Base-by-base conservation (phyloP, 73 alveolate genomes). In the Paramecium caudatum region DNA sequence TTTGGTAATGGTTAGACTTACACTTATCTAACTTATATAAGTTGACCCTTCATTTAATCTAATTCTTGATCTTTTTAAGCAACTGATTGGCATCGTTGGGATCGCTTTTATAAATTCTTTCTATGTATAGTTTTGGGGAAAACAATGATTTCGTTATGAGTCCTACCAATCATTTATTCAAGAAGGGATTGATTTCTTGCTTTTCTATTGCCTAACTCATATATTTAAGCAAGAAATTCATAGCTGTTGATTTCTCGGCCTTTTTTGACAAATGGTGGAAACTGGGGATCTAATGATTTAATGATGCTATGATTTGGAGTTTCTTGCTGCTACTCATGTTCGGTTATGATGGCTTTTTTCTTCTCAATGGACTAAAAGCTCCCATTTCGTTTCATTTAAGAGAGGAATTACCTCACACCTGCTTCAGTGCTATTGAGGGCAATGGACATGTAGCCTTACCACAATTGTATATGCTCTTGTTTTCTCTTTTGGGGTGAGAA, bases 361-460 rank as follows among this genome's bases (percentile, higher is more conserved):
- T 30, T 65, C 15, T 65, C 88, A 21, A 45, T 45, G 36, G 16
- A 45, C 43, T 74, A 19, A 46, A 74, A 74, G 65, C 88, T 74
- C 27, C 68, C 88, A 74, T 74, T 74, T 21, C 88, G 36, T 10
- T 68, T 36, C 88, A 74, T 74, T 5, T 30, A 19, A 15, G 88
- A 74, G 36, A 74, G 32, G 32, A 74, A 74, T 21, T 74, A 41
- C 43, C 68, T 36, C 32, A 74, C 65, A 21, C 88, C 88, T 41
- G 62, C 39, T 13, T 74, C 88, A 16, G 88, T 74, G 10, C 88
- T 74, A 68, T 68, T 74, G 25, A 41, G 46, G 41, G 43, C 47
- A 16, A 37, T 21, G 30, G 45, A 55, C 80, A 55, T 55, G 43
- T 74, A 74, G 30, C 83, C 83, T 65, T 74, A 47, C 88, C 88